Percentiles rank a stretch among this genome's conserved stretches.
phyloP scores from a whole-genome alignment of 202 grass and related monocot genomes.

The Schoenoplectus triqueter region DNA sequence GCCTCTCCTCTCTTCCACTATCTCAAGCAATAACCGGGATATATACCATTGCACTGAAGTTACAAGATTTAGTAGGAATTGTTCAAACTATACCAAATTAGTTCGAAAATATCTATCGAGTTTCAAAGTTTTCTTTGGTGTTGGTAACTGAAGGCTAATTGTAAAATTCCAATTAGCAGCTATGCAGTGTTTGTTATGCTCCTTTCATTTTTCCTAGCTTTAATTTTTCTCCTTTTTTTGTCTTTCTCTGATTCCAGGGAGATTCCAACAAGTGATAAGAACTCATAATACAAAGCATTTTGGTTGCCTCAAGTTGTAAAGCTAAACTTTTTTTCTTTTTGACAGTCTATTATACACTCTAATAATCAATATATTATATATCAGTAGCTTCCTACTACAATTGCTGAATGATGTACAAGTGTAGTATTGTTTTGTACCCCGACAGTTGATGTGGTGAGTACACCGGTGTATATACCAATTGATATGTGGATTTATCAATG shows the following conservation, averaged over 20 bases:
- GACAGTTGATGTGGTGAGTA: background rate
- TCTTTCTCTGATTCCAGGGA: conserved; percentile 13
- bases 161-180: background rate
- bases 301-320: background rate
- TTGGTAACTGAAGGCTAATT: background rate
- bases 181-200: background rate
- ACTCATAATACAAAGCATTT: background rate
- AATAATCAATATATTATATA: background rate
- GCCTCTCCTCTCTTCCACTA: background rate
- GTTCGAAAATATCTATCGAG: background rate
- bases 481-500: background rate
- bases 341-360: background rate
- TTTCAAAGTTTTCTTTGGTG: background rate
- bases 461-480: conserved; percentile 11
- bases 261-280: background rate
- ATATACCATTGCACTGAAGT: background rate
- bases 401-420: background rate
- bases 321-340: background rate
- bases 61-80: background rate
- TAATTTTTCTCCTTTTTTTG: background rate
- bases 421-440: background rate
- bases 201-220: background rate
- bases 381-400: background rate
- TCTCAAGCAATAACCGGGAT: background rate
- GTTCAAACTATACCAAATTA: background rate